Conservation (phyloP, 306 rosid species). For the Glycine soja region DNA sequence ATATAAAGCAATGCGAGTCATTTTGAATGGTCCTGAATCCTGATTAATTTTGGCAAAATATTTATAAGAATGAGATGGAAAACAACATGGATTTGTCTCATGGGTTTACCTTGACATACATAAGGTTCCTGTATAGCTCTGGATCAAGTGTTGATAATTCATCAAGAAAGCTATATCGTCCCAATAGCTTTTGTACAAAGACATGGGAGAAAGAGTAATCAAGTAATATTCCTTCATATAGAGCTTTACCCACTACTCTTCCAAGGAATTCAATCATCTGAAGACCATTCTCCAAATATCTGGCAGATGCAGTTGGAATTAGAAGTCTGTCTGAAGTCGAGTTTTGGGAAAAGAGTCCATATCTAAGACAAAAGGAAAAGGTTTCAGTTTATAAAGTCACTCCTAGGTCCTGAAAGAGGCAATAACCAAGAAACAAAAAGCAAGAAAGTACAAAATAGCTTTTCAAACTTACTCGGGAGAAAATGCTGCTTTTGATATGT, state of each 20-base stretch:
- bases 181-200: constrained; percentile 90
- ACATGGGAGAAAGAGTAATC: constrained; percentile 97
- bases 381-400: constrained; percentile 39
- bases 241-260: constrained; percentile 97
- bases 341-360: constrained; percentile 91
- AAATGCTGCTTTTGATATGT: constrained; percentile 89
- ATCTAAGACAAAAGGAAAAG: constrained; percentile 58
- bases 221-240: constrained; percentile 95
- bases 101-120: constrained; percentile 90
- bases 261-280: constrained; percentile 99
- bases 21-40: constrained; percentile 34
- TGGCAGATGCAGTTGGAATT: constrained; percentile 85
- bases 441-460: constrained; percentile 33
- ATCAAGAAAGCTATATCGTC: constrained; percentile 95
- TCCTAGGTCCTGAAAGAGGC: constrained; percentile 5
- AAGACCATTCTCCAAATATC: constrained; percentile 86
- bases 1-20: constrained; percentile 6
- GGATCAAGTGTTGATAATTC: constrained; percentile 97
- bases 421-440: constrained; percentile 43
- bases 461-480: constrained; percentile 79
- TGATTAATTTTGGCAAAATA: constrained; percentile 31
- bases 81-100: constrained; percentile 33
- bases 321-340: constrained; percentile 87
- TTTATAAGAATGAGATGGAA: constrained; percentile 31
- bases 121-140: constrained; percentile 87